Evolutionary conservation across 805 yeast species (phyloP).

Genomic region (Starmerella etchellsii): DNA sequence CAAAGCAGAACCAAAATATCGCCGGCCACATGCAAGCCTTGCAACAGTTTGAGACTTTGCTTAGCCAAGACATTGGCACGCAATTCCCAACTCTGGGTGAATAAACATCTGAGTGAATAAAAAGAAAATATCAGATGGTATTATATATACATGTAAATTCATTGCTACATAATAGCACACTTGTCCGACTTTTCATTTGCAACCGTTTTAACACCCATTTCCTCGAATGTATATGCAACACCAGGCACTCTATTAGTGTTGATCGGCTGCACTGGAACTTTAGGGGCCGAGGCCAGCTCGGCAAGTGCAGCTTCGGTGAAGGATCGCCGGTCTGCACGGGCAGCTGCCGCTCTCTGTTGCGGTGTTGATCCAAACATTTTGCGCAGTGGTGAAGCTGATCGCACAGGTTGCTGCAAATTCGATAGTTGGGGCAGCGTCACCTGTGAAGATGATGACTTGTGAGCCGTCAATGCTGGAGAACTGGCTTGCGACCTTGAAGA

Average conservation of each 20-base stretch:
- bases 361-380: constrained; percentile 15
- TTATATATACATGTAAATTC: no score
- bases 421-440: no score
- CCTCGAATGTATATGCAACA: constrained; percentile 22
- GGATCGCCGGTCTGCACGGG: constrained; percentile 14
- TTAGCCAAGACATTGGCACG: constrained; percentile 55
- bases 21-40: constrained; percentile 73
- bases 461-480: no score
- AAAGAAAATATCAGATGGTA: no score
- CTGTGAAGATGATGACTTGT: no score
- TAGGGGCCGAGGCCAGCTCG: constrained; percentile 12
- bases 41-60: constrained; percentile 42
- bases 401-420: background rate
- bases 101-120: no score
- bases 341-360: constrained; percentile 14
- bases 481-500: no score
- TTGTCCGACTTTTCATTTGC: constrained; percentile 16
- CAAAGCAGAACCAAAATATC: constrained; percentile 74
- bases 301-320: constrained; percentile 17
- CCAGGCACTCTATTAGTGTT: constrained; percentile 17
- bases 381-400: constrained; percentile 17
- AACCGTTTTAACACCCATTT: constrained; percentile 21
- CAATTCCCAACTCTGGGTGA: constrained; percentile 82
- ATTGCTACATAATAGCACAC: constrained; percentile 16
- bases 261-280: constrained; percentile 18